These are phyloP conservation scores for Pulveroboletus sp. DNA, from an alignment of 768 basidiomycete species.

Conservation along the genomic window DNA sequence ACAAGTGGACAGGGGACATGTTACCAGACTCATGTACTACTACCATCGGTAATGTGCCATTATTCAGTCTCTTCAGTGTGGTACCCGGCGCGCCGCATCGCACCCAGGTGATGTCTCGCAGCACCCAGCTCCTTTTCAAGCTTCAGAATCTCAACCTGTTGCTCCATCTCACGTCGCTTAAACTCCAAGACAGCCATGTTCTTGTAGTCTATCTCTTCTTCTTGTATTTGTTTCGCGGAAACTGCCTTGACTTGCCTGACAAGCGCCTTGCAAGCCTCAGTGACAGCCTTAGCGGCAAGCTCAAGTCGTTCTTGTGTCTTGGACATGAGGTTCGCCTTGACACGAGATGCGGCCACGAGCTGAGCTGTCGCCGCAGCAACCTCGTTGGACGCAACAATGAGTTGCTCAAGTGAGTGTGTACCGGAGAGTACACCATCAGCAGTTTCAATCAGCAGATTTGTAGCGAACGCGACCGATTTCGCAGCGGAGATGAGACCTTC, in stretches of 20 bases:
- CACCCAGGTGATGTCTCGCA: constrained; percentile 76
- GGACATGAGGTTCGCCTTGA: constrained; percentile 97
- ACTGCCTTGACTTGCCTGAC: constrained; percentile 96
- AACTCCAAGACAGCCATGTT: constrained; percentile 93
- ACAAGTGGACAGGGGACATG: not conserved
- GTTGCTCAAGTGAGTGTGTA: constrained; percentile 95
- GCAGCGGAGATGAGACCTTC: constrained; percentile 98
- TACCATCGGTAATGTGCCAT: too few relatives aligned
- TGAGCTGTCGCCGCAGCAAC: constrained; percentile 97
- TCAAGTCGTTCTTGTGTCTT: constrained; percentile 97
- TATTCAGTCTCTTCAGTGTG: constrained; percentile 82
- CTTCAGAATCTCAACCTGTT: constrained; percentile 97
- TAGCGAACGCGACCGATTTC: constrained; percentile 96
- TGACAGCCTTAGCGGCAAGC: constrained; percentile 95
- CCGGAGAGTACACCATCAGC: constrained; percentile 97
- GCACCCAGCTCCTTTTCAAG: constrained; percentile 94
- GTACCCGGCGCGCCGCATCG: constrained; percentile 87
- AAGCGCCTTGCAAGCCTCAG: constrained; percentile 94
- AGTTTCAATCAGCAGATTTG: constrained; percentile 91
- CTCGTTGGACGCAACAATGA: constrained; percentile 99
- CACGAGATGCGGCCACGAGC: constrained; percentile 95
- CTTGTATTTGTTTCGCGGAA: constrained; percentile 75
- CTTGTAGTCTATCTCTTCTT: constrained; percentile 82
- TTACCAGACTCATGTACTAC: not conserved
- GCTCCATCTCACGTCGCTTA: constrained; percentile 98